Conservation (phyloP, 139 green algal genomes). For the Ulvella scutata region DNA sequence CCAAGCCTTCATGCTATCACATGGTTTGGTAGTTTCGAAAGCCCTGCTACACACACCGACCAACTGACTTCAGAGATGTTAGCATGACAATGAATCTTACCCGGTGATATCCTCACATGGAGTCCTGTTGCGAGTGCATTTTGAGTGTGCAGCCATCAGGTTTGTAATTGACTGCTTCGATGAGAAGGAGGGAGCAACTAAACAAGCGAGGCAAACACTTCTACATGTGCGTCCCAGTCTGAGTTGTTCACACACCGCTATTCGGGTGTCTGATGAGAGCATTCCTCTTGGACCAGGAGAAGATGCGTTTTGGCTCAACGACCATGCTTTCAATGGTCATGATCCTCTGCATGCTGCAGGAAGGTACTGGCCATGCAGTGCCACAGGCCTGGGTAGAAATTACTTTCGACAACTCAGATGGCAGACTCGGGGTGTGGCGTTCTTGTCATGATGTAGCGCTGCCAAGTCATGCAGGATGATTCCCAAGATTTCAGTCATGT, state of each 20-base stretch:
- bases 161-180: slow-evolving; percentile 88
- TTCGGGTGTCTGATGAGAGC: neutral
- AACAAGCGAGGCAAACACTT: slow-evolving; percentile 71
- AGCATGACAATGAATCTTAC: too few species aligned
- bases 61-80: too few species aligned
- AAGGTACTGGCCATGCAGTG: slow-evolving; percentile 79
- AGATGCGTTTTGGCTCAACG: too few species aligned
- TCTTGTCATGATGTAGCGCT: neutral
- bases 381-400: slow-evolving; percentile 89
- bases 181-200: neutral
- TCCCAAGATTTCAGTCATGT: neutral
- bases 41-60: too few species aligned
- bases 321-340: too few species aligned
- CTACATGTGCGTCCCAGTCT: slow-evolving; percentile 64
- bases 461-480: neutral
- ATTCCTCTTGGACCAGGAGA: too few species aligned
- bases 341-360: slow-evolving; percentile 33
- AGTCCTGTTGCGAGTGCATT: neutral
- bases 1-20: too few species aligned
- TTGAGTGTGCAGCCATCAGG: slow-evolving; percentile 68
- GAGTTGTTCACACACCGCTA: neutral
- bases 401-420: slow-evolving; percentile 95
- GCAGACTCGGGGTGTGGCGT: slow-evolving; percentile 64
- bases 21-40: too few species aligned
- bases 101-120: too few species aligned